Evolutionary conservation across 345 rosid species (phyloP).

Genomic region (Diplotaxis tenuifolia): DNA sequence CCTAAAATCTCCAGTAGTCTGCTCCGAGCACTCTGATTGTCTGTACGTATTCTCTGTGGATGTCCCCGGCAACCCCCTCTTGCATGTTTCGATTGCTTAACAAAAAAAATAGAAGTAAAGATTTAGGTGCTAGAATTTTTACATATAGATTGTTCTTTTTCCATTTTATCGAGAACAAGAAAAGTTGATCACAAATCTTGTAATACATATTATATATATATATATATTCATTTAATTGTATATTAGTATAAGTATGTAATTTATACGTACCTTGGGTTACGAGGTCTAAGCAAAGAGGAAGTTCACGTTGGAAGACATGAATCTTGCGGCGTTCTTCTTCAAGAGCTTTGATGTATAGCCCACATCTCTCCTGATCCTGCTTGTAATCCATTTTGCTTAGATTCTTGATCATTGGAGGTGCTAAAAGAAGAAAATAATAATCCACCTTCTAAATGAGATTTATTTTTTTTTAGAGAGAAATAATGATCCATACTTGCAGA

Average conservation of each 20-base stretch:
- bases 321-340: slow-evolving; percentile 91
- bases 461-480: slow-evolving; percentile 7
- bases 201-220: not conserved
- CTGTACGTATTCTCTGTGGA: slow-evolving; percentile 52
- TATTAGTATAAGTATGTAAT: not conserved
- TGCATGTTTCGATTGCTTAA: slow-evolving; percentile 83
- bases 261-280: slow-evolving; percentile 68
- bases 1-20: slow-evolving; percentile 64
- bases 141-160: not conserved
- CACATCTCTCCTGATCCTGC: slow-evolving; percentile 54
- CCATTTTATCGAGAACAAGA: not conserved
- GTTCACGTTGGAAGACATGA: slow-evolving; percentile 88
- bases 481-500: slow-evolving; percentile 1
- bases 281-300: slow-evolving; percentile 89
- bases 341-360: slow-evolving; percentile 63
- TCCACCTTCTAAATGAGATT: slow-evolving; percentile 10
- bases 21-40: slow-evolving; percentile 84
- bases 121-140: not conserved
- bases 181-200: not conserved
- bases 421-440: not conserved
- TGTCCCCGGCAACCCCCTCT: slow-evolving; percentile 64
- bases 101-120: not conserved
- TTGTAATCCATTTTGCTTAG: slow-evolving; percentile 43
- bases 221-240: not conserved
- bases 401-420: slow-evolving; percentile 26